Percentiles rank a stretch among this genome's conserved stretches.
These are phyloP conservation scores for Botrytis hyacinthi DNA, from an alignment of 2,329 filamentous ascomycete genomes.

Conservation along the genomic window DNA sequence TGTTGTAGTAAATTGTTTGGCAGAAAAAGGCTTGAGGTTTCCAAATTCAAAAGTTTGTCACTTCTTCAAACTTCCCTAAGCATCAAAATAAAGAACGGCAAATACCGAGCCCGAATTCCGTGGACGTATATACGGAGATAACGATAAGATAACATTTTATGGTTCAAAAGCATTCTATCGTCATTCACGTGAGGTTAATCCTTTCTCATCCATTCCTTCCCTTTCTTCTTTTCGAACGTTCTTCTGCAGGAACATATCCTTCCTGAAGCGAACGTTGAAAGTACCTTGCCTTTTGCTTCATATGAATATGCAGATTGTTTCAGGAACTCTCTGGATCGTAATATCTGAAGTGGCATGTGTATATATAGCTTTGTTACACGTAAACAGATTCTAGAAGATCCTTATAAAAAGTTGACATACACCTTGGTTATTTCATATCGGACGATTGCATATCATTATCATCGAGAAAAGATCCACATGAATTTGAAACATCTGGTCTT, in stretches of 20 bases:
- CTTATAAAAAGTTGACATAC: neutral
- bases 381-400: neutral
- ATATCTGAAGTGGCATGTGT: neutral
- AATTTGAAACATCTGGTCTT: neutral
- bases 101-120: constrained; percentile 11
- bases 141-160: neutral
- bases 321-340: neutral
- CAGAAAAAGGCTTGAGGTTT: neutral
- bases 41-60: constrained; percentile 15
- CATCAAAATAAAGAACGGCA: constrained; percentile 15
- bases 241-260: neutral
- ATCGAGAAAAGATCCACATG: neutral
- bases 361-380: too few species aligned
- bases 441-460: neutral
- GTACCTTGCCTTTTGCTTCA: neutral
- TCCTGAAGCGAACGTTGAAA: neutral
- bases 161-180: neutral
- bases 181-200: neutral
- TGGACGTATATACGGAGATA: neutral
- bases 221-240: neutral
- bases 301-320: neutral
- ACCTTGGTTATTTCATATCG: neutral
- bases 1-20: constrained; percentile 18
- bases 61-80: constrained; percentile 16
- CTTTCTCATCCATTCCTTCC: neutral